Conservation (phyloP, 1,284 basidiomycete species). For the Trichosporon faecale region DNA sequence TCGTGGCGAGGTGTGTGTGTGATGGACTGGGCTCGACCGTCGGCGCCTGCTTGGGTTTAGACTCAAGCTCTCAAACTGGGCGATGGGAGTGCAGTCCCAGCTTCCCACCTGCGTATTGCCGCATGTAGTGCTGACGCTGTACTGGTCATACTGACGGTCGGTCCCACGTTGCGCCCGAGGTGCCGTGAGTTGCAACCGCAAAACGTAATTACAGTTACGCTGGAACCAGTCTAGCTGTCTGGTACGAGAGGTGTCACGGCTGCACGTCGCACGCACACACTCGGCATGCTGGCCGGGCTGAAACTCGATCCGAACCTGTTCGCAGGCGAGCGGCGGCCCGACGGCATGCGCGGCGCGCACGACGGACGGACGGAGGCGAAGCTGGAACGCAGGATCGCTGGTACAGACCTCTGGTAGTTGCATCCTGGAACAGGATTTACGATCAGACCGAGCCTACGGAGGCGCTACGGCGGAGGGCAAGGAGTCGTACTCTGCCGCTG, state of each 20-base stretch:
- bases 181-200: not conserved
- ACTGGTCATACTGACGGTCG: no score
- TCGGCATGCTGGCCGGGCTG: not conserved
- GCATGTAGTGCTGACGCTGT: not conserved
- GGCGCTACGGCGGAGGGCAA: not conserved
- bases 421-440: not conserved
- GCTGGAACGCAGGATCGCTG: not conserved
- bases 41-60: not conserved
- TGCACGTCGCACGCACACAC: not conserved
- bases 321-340: not conserved
- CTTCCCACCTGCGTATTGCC: not conserved
- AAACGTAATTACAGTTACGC: not conserved
- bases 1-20: not conserved
- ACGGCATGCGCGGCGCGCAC: not conserved
- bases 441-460: not conserved
- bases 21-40: not conserved
- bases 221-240: not conserved
- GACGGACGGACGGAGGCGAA: not conserved
- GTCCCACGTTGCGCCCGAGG: not conserved
- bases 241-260: not conserved
- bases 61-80: slow-evolving; percentile 8
- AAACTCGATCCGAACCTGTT: not conserved
- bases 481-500: not conserved
- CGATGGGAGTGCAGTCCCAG: not conserved
- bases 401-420: not conserved